These are phyloP conservation scores for Ceratocystis destructans DNA, from an alignment of 2,329 filamentous ascomycete genomes.

Conservation along the genomic window DNA sequence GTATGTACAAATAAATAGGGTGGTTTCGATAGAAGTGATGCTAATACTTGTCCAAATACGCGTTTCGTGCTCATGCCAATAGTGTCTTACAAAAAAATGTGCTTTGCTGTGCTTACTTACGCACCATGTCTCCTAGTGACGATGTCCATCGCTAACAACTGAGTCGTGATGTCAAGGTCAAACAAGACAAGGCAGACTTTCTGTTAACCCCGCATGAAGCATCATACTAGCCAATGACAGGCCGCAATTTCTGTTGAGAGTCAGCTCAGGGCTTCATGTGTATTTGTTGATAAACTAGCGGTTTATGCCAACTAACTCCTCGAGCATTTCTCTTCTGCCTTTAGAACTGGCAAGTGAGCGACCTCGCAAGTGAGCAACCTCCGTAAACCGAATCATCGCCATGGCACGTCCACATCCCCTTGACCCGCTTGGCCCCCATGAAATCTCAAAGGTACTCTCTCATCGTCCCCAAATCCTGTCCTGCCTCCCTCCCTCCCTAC, in stretches of 20 bases:
- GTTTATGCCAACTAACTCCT: no score
- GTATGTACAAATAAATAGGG: background rate
- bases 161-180: background rate
- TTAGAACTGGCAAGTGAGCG: no score
- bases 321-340: no score
- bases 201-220: background rate
- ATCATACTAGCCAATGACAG: background rate
- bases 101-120: no score
- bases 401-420: constrained; percentile 21
- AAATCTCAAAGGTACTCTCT: constrained; percentile 21
- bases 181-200: background rate
- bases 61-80: no score
- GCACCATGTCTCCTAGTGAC: no score
- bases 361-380: no score
- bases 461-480: background rate
- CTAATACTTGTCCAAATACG: no score
- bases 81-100: no score
- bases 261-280: no score
- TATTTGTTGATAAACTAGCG: no score
- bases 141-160: no score
- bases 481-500: background rate
- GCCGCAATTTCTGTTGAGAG: background rate
- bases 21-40: background rate
- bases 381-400: background rate
- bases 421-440: constrained; percentile 23